Base-by-base conservation (phyloP, 192 early-diverging fungal species). In the Mortierella antarctica region DNA sequence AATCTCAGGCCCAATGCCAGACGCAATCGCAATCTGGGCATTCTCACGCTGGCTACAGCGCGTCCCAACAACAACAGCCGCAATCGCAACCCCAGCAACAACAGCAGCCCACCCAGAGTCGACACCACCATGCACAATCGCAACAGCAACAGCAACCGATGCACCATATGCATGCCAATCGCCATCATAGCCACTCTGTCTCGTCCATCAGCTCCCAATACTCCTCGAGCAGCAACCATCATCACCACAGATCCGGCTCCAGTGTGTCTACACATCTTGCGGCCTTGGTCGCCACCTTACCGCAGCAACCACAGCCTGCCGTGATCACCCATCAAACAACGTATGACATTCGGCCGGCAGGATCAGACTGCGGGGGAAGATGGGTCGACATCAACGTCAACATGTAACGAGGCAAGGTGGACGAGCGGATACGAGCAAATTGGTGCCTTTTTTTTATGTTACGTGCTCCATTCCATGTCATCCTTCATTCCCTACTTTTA, bases 291-390 rank as follows among this genome's bases (percentile, higher is more conserved):
- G 57, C 75, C 11, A 44, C 63, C 6, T 20, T 78, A 23, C 75
- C 75, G n/a, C 75, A 78, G 18, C 75, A 78, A 42, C 75, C 75
- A 6, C 75, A 78, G 12, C 68, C 75, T 13, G 75, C 75, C 18
- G 75, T 70, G 0, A 78, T 78, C 23, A 78, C 62, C 0, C 75
- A 78, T 42, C 75, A 78, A 41, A 78, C 75, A 4, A 62, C 67
- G 12, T 78, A 78, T 40, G 68, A 78, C 49, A 78, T 78, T 14
- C 67, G 62, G 23, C 67, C 75, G 14, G 67, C 31, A 8, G 67
- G 61, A 21, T 61, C 68, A 17, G 75, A 78, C 23, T 78, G 75
- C 55, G 75, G 75, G 40, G 42, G 67, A 58, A 23, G 75, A 70
- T 78, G 75, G 75, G 75, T 70, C 31, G 75, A 78, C 44, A 63